phyloP scores from a whole-genome alignment of 805 yeast species.

The Schizosaccharomyces japonicus region DNA sequence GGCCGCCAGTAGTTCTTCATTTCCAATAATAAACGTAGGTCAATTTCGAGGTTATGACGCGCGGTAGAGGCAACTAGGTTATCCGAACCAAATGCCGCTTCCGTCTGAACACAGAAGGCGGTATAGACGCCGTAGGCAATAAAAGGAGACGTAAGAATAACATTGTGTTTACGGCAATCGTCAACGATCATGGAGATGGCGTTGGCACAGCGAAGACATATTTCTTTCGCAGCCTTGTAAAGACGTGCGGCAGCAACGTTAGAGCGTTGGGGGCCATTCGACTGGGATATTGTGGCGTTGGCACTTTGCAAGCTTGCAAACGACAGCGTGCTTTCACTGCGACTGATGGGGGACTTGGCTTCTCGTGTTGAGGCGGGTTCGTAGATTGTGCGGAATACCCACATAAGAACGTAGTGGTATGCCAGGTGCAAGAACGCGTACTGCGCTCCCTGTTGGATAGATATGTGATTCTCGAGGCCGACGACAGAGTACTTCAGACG shows the following conservation, averaged over 20 bases:
- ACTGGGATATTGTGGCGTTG: no score
- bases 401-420: not conserved
- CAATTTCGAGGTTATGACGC: not conserved
- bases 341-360: not conserved
- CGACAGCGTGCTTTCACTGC: not conserved
- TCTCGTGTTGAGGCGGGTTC: not conserved
- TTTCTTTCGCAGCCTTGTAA: not conserved
- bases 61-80: not conserved
- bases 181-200: conserved; percentile 1
- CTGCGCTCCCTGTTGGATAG: conserved; percentile 2
- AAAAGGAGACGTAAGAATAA: not conserved
- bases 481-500: not conserved
- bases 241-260: not conserved
- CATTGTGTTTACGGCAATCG: conserved; percentile 1
- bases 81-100: not conserved
- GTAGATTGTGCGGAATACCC: not conserved
- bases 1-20: conserved; percentile 1
- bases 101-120: not conserved
- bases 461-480: not conserved
- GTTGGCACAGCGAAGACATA: conserved; percentile 1
- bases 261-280: no score
- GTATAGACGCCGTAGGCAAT: conserved; percentile 1
- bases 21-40: not conserved
- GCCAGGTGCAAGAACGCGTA: conserved; percentile 3
- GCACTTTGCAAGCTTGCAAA: not conserved